Evolutionary conservation across 371 early-diverging fungal species (phyloP).

Genomic region (Mortierella sp.): DNA sequence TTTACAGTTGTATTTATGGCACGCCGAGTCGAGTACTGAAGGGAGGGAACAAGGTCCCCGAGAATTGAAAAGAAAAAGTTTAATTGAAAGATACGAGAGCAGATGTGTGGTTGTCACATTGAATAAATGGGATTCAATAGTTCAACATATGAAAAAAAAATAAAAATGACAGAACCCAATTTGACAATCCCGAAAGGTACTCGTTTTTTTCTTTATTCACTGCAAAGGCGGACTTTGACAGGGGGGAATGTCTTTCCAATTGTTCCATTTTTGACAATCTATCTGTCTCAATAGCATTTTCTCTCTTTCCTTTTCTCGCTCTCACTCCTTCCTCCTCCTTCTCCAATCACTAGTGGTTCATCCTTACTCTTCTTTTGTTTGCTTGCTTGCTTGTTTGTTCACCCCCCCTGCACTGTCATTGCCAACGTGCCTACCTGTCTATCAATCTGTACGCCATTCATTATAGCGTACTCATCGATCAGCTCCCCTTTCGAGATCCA

Average conservation of each 20-base stretch:
- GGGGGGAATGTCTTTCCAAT: constrained; percentile 7
- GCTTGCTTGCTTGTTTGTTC: neutral
- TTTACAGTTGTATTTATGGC: neutral
- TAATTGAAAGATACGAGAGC: too few species aligned
- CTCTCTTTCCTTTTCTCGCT: neutral
- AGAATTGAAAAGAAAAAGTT: too few species aligned
- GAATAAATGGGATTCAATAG: constrained; percentile 27
- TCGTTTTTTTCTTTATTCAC: constrained; percentile 7
- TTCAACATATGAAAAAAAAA: constrained; percentile 40
- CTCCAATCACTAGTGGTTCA: too few species aligned
- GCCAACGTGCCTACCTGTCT: too few species aligned
- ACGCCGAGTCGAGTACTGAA: neutral
- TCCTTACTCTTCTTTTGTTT: neutral
- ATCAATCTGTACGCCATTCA: too few species aligned
- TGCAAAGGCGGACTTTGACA: too few species aligned
- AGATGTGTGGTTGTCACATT: neutral
- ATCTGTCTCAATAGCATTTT: neutral
- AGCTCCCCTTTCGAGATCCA: neutral
- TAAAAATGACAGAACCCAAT: constrained; percentile 12
- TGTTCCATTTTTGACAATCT: neutral
- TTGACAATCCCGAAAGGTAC: constrained; percentile 44
- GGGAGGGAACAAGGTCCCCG: neutral
- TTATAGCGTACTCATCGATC: neutral
- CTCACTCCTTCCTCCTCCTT: neutral
- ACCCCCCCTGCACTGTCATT: neutral